These are phyloP conservation scores for Fusarium anguioides DNA, from an alignment of 2,329 filamentous ascomycete species.

Conservation along the genomic window DNA sequence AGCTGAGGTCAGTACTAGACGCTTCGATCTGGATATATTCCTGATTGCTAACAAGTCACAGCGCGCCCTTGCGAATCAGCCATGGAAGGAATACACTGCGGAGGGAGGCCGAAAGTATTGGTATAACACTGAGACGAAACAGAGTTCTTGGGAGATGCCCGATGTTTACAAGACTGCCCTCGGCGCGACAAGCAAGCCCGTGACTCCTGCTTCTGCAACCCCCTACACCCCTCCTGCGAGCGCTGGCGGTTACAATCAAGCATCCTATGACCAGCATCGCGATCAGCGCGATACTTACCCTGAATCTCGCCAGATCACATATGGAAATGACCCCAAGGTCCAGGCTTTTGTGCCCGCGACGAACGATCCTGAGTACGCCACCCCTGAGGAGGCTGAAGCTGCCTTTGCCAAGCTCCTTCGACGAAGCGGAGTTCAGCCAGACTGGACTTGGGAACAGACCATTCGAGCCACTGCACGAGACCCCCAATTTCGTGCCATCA, in stretches of 20 bases:
- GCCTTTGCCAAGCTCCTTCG: slow-evolving; percentile 93
- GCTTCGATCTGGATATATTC: background rate
- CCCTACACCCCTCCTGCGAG: slow-evolving; percentile 56
- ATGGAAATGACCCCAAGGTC: slow-evolving; percentile 65
- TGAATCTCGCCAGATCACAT: slow-evolving; percentile 69
- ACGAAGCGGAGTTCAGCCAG: slow-evolving; percentile 84
- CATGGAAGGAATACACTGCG: slow-evolving; percentile 93
- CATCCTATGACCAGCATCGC: slow-evolving; percentile 53
- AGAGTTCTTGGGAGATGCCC: slow-evolving; percentile 96
- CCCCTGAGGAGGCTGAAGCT: slow-evolving; percentile 87
- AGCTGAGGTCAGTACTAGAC: slow-evolving; percentile 71
- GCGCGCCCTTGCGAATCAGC: slow-evolving; percentile 83
- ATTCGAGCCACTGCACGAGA: slow-evolving; percentile 89
- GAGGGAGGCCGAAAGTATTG: slow-evolving; percentile 92
- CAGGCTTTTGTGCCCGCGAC: slow-evolving; percentile 71
- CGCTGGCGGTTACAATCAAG: slow-evolving; percentile 46
- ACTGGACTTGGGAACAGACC: slow-evolving; percentile 93
- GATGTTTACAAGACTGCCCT: slow-evolving; percentile 81
- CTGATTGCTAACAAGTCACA: slow-evolving; percentile 33
- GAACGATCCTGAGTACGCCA: slow-evolving; percentile 82
- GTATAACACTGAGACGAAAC: slow-evolving; percentile 91
- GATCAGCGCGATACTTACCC: slow-evolving; percentile 55
- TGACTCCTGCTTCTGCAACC: slow-evolving; percentile 54
- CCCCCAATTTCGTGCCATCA: slow-evolving; percentile 90
- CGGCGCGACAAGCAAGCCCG: slow-evolving; percentile 63